Evolutionary conservation across 2,329 filamentous ascomycete species (phyloP).

Genomic region (Neofusicoccum sp.): DNA sequence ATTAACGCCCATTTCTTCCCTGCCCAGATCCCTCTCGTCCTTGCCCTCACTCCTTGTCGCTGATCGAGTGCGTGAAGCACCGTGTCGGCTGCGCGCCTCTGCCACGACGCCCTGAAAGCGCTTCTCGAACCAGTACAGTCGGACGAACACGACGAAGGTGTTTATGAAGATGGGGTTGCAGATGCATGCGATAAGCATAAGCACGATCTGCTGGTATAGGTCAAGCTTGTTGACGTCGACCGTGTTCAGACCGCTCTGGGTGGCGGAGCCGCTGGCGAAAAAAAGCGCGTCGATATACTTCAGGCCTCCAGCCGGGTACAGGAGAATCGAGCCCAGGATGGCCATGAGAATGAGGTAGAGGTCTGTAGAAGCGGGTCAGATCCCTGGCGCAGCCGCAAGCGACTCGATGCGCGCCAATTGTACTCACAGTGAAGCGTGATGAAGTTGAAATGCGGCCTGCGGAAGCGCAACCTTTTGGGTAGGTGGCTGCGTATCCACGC

Average conservation of each 20-base stretch:
- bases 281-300: conserved; percentile 85
- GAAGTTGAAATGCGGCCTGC: conserved; percentile 71
- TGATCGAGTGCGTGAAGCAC: conserved; percentile 58
- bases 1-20: conserved; percentile 63
- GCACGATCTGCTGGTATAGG: conserved; percentile 53
- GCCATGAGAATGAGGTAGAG: conserved; percentile 74
- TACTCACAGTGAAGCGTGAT: conserved; percentile 71
- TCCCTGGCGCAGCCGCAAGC: background rate
- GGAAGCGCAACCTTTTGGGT: conserved; percentile 24
- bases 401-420: conserved; percentile 21
- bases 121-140: conserved; percentile 98
- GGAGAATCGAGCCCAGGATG: conserved; percentile 71
- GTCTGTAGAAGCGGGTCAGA: conserved; percentile 50
- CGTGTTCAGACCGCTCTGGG: conserved; percentile 91
- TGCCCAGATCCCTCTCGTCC: conserved; percentile 43
- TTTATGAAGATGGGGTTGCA: conserved; percentile 45
- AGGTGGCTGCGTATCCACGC: conserved; percentile 30
- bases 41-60: conserved; percentile 49
- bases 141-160: conserved; percentile 80
- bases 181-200: conserved; percentile 36
- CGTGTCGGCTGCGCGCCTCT: conserved; percentile 68
- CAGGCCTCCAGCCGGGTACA: conserved; percentile 66
- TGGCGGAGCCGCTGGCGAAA: conserved; percentile 80
- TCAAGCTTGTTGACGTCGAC: conserved; percentile 50
- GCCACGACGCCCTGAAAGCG: conserved; percentile 81